These are phyloP conservation scores for Clavispora fructus DNA, from an alignment of 805 yeast genomes.

Conservation along the genomic window DNA sequence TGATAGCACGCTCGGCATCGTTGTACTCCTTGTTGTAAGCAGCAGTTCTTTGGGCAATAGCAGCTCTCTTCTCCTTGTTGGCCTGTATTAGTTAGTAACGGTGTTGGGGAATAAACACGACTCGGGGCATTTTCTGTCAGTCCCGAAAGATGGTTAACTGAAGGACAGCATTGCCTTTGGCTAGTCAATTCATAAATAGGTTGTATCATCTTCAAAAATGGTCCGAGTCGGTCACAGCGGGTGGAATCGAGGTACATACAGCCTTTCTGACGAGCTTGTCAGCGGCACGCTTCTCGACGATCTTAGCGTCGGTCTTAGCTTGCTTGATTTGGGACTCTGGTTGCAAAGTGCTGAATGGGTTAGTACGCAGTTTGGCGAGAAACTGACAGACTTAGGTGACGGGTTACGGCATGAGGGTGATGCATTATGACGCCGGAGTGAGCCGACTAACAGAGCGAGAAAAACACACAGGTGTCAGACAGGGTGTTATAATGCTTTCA, in stretches of 20 bases:
- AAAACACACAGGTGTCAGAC: background rate
- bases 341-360: constrained; percentile 40
- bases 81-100: constrained; percentile 37
- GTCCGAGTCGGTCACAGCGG: constrained; percentile 1
- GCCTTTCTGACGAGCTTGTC: constrained; percentile 73
- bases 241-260: constrained; percentile 49
- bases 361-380: constrained; percentile 1
- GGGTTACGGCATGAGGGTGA: background rate
- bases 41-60: constrained; percentile 90
- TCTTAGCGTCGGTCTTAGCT: constrained; percentile 72
- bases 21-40: constrained; percentile 93
- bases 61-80: constrained; percentile 51
- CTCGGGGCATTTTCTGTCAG: constrained; percentile 39
- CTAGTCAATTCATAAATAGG: constrained; percentile 54
- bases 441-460: background rate
- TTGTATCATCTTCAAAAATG: constrained; percentile 42
- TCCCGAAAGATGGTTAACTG: constrained; percentile 86
- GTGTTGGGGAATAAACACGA: background rate
- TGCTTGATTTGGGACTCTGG: constrained; percentile 88
- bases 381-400: background rate
- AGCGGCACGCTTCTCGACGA: constrained; percentile 73
- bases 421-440: background rate
- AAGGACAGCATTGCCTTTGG: constrained; percentile 64
- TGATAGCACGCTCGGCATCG: constrained; percentile 83
- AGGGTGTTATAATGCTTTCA: constrained; percentile 16